Base-by-base conservation (phyloP, 176 grass and related monocot genomes). In the Cenchrus purpureus region DNA sequence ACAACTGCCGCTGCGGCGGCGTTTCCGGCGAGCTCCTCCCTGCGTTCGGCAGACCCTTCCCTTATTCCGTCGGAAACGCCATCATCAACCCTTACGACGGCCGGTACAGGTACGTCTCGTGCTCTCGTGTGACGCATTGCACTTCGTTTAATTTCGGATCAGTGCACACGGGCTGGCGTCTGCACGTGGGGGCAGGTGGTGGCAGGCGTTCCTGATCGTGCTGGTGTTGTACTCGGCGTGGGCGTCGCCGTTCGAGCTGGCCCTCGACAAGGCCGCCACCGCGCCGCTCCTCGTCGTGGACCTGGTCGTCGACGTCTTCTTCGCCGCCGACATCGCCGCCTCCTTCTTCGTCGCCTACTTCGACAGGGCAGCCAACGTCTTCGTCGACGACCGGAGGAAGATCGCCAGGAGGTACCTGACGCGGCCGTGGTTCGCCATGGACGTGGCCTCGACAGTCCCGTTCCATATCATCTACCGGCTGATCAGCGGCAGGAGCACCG, bases 261-360 rank as follows among this genome's bases (percentile, higher is more conserved):
- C 86, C 13, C 71, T 87, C 15, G 79, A 78, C 65, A 80, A 55
- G 76, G 65, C 82, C 44, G 51, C 44, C 76, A 81, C 84, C 8
- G 15, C 71, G 6, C 68, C 84, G 19, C 84, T 87, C 19, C 65
- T 89, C 50, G 34, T 70, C 52, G 72, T 81, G 32, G 67, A 91
- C 71, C 84, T 91, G 17, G 28, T 85, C 58, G 92, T 91, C 76
- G 89, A 94, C 83, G 51, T 31, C 22, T 94, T 94, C 86, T 94
- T 94, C 80, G 67, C 44, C 72, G 48, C 28, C 65, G 89, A 94
- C 80, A 91, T 94, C 87, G 75, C 72, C 77, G 45, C 81, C 5
- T 85, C 92, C 80, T 94, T 94, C 89, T 91, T 79, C 81, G 80
- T 94, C 60, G 89, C 92, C 14, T 94, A 94, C 83, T 70, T 81